Evolutionary conservation across 2,329 filamentous ascomycete genomes (phyloP), one percentile per base, ranked within the genome.

Genomic region (Epichloe gansuensis): DNA sequence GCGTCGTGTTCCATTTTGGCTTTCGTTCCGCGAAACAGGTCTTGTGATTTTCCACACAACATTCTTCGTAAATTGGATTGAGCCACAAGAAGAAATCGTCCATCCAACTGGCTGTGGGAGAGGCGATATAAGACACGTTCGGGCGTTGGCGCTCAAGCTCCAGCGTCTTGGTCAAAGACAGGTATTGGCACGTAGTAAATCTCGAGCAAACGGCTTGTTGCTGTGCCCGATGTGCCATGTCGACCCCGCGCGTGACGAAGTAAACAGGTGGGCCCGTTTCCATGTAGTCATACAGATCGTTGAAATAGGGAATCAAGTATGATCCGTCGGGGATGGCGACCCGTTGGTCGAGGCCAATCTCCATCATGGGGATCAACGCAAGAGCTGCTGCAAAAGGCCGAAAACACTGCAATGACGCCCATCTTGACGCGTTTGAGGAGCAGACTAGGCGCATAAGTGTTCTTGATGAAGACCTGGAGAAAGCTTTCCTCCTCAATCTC

Each of bases 41-140:
- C 60, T 82, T 73, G 46, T 80, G 80, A 48, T 81, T 65, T 55
- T 91, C 83, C 39, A 86, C 76, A 61, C 88, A 96, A 71, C 78
- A 83, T 48, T 77, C 72, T 45, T 90, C 86, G 23, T 72, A 70
- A 44, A 88, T 79, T 0, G 93, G 93, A 60, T 97, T 95, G n/a
- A 97, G 74, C 91, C 93, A 98, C 55, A 88, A 78, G 70, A 97
- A 89, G 70, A 89, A 97, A 65, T 98, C 93, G 59, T 98, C 93
- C 17, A 98, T 80, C 93, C 93, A 98, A 67, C 87, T 96, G 3
- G 94, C 93, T 0, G 91, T 84, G 0, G 90, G 86, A 9, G 91
- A 84, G 6, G 89, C 80, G 59, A 98, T 88, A 67, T 90, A 97
- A 1, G 90, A 96, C 1, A 91, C 75, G 6, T 94, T 81, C 0